Evolutionary conservation across 164 flowering plant species (phyloP).

Genomic region (Dillenia suffruticosa): DNA sequence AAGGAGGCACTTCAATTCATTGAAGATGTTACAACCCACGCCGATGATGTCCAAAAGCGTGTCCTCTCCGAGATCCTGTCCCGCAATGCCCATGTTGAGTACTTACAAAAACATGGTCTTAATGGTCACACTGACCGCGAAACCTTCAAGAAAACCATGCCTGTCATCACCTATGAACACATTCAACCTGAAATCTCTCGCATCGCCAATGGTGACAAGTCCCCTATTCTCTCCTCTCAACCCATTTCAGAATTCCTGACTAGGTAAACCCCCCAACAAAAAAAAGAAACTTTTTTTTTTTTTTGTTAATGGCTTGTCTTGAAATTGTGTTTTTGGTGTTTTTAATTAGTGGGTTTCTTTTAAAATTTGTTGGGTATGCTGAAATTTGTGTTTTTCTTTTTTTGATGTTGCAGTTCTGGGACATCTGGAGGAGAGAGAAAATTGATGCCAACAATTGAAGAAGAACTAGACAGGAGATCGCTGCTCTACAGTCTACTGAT

Average conservation of each 20-base stretch:
- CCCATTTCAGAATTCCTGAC: constrained; percentile 91
- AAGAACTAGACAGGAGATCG: constrained; percentile 71
- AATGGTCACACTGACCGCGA: constrained; percentile 61
- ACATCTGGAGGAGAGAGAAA: constrained; percentile 96
- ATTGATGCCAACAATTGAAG: constrained; percentile 91
- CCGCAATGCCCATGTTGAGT: constrained; percentile 69
- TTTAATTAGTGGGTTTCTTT: neutral
- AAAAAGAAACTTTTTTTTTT: too few species aligned
- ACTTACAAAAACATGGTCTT: constrained; percentile 55
- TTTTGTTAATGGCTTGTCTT: neutral
- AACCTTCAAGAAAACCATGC: constrained; percentile 67
- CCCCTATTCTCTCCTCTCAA: constrained; percentile 59
- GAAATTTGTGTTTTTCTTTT: neutral
- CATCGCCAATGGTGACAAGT: constrained; percentile 75
- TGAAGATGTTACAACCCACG: constrained; percentile 66
- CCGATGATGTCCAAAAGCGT: constrained; percentile 54
- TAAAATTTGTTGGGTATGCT: neutral
- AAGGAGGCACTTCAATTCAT: constrained; percentile 59
- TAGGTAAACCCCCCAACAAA: constrained; percentile 30
- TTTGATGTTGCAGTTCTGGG: constrained; percentile 59
- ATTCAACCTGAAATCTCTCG: constrained; percentile 60
- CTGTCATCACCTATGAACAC: constrained; percentile 74
- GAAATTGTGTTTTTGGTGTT: neutral
- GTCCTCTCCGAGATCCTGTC: constrained; percentile 70
- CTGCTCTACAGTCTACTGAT: constrained; percentile 76